phyloP scores from a whole-genome alignment of 345 rosid genomes.

The Moricandia arvensis region DNA sequence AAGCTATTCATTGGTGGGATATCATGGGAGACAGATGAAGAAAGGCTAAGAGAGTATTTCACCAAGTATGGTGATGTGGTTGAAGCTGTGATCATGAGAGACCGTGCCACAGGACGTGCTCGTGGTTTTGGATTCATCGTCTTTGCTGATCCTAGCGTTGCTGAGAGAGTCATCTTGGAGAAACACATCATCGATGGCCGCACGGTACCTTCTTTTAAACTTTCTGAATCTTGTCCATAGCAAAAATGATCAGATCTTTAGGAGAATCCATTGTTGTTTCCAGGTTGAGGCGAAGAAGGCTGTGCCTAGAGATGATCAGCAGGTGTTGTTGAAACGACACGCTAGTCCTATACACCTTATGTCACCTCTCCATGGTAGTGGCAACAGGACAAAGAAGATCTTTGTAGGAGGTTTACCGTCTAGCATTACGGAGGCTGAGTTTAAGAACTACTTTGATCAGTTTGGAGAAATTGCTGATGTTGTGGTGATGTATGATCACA shows the following conservation, averaged over 20 bases:
- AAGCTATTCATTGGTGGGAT: conserved; percentile 99
- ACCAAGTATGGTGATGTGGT: conserved; percentile 79
- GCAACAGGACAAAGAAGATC: conserved; percentile 70
- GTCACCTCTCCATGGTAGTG: conserved; percentile 41
- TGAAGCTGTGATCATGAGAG: conserved; percentile 97
- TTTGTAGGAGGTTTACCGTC: conserved; percentile 92
- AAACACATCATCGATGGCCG: conserved; percentile 93
- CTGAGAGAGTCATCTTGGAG: conserved; percentile 86
- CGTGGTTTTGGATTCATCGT: conserved; percentile 96
- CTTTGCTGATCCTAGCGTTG: conserved; percentile 77
- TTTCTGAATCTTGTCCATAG: background rate
- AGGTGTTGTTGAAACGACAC: conserved; percentile 47
- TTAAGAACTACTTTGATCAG: conserved; percentile 80
- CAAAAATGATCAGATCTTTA: conserved; percentile 1
- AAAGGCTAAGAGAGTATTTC: conserved; percentile 80
- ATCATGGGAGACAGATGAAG: conserved; percentile 98
- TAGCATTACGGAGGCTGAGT: conserved; percentile 60
- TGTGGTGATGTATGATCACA: conserved; percentile 97
- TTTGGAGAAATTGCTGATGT: conserved; percentile 81
- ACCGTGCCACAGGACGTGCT: conserved; percentile 92
- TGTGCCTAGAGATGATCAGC: conserved; percentile 77
- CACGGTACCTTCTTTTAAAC: conserved; percentile 41
- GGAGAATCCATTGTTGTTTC: background rate
- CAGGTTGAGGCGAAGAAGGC: conserved; percentile 98
- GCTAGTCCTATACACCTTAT: conserved; percentile 37